These are phyloP conservation scores for Setaria viridis DNA, from an alignment of 202 grass and related monocot species.

Conservation along the genomic window DNA sequence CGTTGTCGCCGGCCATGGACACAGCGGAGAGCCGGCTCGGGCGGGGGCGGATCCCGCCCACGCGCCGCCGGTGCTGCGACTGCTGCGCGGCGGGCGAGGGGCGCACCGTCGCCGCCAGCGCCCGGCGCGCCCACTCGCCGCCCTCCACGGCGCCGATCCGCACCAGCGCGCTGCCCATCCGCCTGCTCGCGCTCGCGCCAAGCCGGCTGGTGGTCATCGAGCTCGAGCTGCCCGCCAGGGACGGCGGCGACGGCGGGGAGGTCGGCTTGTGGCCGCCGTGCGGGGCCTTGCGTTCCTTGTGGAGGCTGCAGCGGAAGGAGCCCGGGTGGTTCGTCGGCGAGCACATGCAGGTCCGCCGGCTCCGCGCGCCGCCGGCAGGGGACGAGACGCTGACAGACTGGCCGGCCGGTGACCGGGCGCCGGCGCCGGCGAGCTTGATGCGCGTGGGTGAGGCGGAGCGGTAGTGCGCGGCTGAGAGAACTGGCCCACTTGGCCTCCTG, in stretches of 20 bases:
- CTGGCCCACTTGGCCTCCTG: conserved; percentile 60
- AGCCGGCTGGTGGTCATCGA: conserved; percentile 11
- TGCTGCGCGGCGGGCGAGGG: conserved; percentile 52
- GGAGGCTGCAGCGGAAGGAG: conserved; percentile 81
- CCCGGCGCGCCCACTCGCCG: conserved; percentile 63
- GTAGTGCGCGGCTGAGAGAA: conserved; percentile 44
- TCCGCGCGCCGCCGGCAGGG: neutral
- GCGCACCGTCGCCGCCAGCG: conserved; percentile 54
- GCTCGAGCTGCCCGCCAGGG: neutral
- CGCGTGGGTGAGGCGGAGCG: conserved; percentile 56
- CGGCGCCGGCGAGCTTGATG: conserved; percentile 42
- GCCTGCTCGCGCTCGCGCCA: conserved; percentile 9
- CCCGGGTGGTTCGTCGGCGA: conserved; percentile 78
- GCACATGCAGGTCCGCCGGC: conserved; percentile 66
- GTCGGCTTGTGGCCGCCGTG: conserved; percentile 15
- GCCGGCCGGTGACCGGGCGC: conserved; percentile 27
- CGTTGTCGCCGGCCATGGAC: conserved; percentile 50
- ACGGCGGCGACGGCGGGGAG: conserved; percentile 12
- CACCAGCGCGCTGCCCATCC: conserved; percentile 57
- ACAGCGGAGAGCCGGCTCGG: conserved; percentile 58
- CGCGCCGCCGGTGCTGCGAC: conserved; percentile 54
- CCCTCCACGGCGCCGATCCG: conserved; percentile 59
- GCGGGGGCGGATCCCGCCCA: conserved; percentile 16
- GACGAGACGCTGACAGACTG: conserved; percentile 42
- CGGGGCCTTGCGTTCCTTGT: conserved; percentile 50